phyloP scores from a whole-genome alignment of 768 basidiomycete species.

The Suillus discolor region DNA sequence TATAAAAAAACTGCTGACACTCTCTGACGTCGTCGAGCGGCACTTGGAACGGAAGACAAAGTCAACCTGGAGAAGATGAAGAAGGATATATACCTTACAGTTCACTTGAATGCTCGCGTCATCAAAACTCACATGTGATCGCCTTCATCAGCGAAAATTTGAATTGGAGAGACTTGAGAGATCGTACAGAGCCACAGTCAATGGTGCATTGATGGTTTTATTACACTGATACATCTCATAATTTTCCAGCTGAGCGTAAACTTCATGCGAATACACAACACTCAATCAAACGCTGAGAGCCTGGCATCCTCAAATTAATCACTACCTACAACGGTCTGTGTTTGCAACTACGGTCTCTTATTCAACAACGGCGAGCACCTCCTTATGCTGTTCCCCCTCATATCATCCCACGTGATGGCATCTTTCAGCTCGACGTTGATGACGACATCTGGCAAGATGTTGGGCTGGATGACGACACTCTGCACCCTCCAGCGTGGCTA shows the following conservation, averaged over 20 bases:
- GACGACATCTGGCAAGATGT: background rate
- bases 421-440: background rate
- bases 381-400: background rate
- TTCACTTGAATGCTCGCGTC: conserved; percentile 13
- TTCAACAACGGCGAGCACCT: background rate
- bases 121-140: background rate
- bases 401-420: background rate
- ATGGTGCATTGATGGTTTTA: conserved; percentile 2
- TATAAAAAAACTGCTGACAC: too few relatives aligned
- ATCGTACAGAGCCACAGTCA: conserved; percentile 5
- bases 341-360: too few relatives aligned
- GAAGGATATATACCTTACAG: conserved; percentile 12
- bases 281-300: conserved; percentile 26
- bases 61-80: conserved; percentile 10
- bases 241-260: conserved; percentile 22
- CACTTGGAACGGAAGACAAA: conserved; percentile 8
- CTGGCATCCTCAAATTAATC: background rate
- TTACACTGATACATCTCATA: conserved; percentile 1
- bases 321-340: background rate
- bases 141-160: conserved; percentile 28
- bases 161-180: conserved; percentile 28
- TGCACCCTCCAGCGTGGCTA: background rate
- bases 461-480: background rate
- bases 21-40: background rate
- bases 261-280: conserved; percentile 29